These are phyloP conservation scores for Sclerotinia minor DNA, from an alignment of 2,329 filamentous ascomycete genomes.

Conservation along the genomic window DNA sequence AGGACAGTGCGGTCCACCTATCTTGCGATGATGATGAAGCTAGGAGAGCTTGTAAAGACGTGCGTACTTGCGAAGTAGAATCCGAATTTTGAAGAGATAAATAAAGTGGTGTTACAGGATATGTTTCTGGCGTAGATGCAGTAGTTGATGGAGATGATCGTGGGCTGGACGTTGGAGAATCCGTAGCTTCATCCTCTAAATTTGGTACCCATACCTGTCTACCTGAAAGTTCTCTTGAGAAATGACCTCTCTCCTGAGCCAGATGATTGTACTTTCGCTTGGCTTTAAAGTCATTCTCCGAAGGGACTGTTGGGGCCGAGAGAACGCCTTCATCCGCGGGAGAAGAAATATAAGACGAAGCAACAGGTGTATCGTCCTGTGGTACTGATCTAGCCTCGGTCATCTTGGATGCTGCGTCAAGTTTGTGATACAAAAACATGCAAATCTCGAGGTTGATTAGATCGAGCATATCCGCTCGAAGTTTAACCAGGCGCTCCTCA, in stretches of 20 bases:
- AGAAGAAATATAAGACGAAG: conserved; percentile 34
- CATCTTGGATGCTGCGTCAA: conserved; percentile 34
- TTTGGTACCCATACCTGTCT: conserved; percentile 36
- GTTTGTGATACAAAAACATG: conserved; percentile 39
- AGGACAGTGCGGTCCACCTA: conserved; percentile 37
- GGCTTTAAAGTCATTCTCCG: conserved; percentile 36
- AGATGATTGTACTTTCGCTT: conserved; percentile 28
- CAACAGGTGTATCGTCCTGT: conserved; percentile 35
- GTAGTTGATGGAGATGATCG: conserved; percentile 39
- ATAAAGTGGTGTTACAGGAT: conserved; percentile 37
- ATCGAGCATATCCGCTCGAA: conserved; percentile 61
- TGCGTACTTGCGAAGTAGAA: conserved; percentile 36
- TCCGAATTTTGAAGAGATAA: conserved; percentile 33
- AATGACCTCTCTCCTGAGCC: conserved; percentile 33
- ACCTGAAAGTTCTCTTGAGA: conserved; percentile 31
- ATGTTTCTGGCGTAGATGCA: conserved; percentile 36
- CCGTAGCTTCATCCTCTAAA: conserved; percentile 32
- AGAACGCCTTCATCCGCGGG: conserved; percentile 34
- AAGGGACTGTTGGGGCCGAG: conserved; percentile 39
- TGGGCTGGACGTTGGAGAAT: conserved; percentile 36
- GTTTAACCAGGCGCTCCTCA: conserved; percentile 61
- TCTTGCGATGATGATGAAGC: conserved; percentile 35
- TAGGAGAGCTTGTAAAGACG: conserved; percentile 39
- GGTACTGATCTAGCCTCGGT: conserved; percentile 28
- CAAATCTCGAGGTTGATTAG: conserved; percentile 64